A percentile compares a stretch with the other conserved stretches of the same genome.
Conservation (phyloP, 768 basidiomycete species). For the Lanmaoa rubissima region DNA sequence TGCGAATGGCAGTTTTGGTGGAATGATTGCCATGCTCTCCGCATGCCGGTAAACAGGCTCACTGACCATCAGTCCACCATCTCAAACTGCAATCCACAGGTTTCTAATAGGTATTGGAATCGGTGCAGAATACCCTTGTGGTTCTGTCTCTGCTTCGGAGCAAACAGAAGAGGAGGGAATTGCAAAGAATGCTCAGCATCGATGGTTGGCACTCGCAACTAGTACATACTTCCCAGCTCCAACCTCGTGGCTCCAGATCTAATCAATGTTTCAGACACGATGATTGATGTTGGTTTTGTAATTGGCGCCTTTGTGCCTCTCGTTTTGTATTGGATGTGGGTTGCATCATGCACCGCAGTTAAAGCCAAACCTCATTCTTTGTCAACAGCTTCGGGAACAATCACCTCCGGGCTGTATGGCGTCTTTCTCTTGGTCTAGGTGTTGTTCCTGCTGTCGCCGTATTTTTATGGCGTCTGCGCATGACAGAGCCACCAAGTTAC, state of each 20-base stretch:
- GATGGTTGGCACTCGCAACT: constrained; percentile 86
- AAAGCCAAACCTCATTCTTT: not conserved
- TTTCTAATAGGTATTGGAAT: constrained; percentile 89
- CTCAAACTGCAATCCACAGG: constrained; percentile 34
- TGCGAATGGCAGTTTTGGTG: constrained; percentile 64
- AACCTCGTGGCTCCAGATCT: not conserved
- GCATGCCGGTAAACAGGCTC: constrained; percentile 60
- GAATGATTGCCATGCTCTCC: constrained; percentile 74
- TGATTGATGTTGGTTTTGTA: constrained; percentile 87
- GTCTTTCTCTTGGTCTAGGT: constrained; percentile 81
- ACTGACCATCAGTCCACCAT: not conserved
- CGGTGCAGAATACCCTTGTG: constrained; percentile 88
- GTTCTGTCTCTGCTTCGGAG: constrained; percentile 85
- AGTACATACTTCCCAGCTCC: constrained; percentile 47
- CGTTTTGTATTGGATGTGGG: constrained; percentile 86
- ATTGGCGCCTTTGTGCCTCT: constrained; percentile 78
- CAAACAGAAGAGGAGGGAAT: constrained; percentile 84
- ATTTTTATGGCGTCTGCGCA: constrained; percentile 83
- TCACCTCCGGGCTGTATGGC: constrained; percentile 86
- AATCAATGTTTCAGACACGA: constrained; percentile 48
- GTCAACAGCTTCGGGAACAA: constrained; percentile 62
- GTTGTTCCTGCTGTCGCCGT: constrained; percentile 76
- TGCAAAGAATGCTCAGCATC: constrained; percentile 75
- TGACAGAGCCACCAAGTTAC: constrained; percentile 76
- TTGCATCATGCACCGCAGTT: constrained; percentile 3